phyloP scores from a whole-genome alignment of 1,139 yeast genomes.

The Yamadazyma blattariae region DNA sequence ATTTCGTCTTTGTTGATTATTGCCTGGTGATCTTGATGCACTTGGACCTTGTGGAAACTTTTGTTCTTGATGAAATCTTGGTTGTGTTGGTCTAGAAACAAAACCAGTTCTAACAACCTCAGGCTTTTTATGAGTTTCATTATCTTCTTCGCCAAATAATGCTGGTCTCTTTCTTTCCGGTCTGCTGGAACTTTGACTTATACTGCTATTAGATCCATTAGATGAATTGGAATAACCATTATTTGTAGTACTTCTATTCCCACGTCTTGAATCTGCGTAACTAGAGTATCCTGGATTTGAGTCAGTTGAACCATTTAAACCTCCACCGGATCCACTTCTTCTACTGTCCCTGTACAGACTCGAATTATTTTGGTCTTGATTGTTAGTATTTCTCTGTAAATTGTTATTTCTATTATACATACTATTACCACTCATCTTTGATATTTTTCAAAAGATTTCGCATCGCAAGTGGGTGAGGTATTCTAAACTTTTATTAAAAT shows the following conservation, averaged over 20 bases:
- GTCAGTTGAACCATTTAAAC: no score
- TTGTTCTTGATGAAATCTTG: no score
- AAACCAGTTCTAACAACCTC: slow-evolving; percentile 2
- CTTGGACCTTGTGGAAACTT: no score
- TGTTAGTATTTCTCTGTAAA: slow-evolving; percentile 4
- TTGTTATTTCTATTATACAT: background rate
- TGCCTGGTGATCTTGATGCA: background rate
- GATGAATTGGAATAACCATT: slow-evolving; percentile 2
- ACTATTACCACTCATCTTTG: slow-evolving; percentile 3
- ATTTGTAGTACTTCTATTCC: slow-evolving; percentile 3
- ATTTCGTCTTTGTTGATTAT: no score
- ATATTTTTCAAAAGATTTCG: slow-evolving; percentile 3
- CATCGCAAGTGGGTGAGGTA: no score
- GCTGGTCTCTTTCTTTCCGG: slow-evolving; percentile 6
- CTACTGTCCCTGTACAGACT: no score
- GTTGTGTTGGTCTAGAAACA: background rate
- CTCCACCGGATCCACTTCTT: no score
- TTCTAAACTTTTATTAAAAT: background rate
- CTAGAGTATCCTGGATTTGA: no score
- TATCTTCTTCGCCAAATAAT: slow-evolving; percentile 2
- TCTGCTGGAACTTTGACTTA: background rate
- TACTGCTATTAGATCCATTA: background rate
- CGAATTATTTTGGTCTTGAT: slow-evolving; percentile 6
- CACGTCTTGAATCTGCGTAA: slow-evolving; percentile 9
- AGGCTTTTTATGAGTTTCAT: slow-evolving; percentile 6